phyloP scores from a whole-genome alignment of 2,329 filamentous ascomycete species.

The Aspergillaceae sp. region DNA sequence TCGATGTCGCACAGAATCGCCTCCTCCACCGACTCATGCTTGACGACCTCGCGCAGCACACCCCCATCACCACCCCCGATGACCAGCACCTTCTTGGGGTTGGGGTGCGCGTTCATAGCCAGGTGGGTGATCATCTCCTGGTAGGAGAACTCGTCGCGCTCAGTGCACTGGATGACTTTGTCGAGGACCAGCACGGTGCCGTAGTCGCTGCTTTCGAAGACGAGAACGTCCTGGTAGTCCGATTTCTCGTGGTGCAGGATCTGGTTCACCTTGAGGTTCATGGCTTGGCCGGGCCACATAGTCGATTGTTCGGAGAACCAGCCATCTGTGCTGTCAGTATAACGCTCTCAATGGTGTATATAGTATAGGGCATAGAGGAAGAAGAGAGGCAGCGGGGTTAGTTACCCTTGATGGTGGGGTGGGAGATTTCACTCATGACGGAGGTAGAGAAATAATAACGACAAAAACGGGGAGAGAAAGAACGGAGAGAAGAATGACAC shows the following conservation, averaged over 20 bases:
- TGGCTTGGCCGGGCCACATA: slow-evolving; percentile 99
- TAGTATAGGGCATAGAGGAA: slow-evolving; percentile 7
- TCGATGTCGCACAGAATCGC: slow-evolving; percentile 97
- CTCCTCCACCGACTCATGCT: slow-evolving; percentile 95
- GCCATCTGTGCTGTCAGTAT: slow-evolving; percentile 59
- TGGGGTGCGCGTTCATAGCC: slow-evolving; percentile 95
- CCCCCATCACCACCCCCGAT: slow-evolving; percentile 97
- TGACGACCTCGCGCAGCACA: slow-evolving; percentile 96
- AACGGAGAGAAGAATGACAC: slow-evolving; percentile 12
- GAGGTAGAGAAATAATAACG: slow-evolving; percentile 7
- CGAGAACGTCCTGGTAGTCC: slow-evolving; percentile 96
- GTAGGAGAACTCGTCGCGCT: slow-evolving; percentile 98
- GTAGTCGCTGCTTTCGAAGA: slow-evolving; percentile 97
- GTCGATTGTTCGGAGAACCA: slow-evolving; percentile 99
- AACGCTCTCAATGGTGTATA: slow-evolving; percentile 1
- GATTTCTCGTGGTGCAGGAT: slow-evolving; percentile 98
- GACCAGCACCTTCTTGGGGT: slow-evolving; percentile 96
- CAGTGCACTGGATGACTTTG: slow-evolving; percentile 98
- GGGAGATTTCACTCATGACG: slow-evolving; percentile 62
- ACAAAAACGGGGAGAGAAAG: slow-evolving; percentile 7
- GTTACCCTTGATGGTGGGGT: slow-evolving; percentile 68
- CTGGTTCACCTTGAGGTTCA: slow-evolving; percentile 97
- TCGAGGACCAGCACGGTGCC: slow-evolving; percentile 94
- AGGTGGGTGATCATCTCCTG: slow-evolving; percentile 99
- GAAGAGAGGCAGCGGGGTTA: slow-evolving; percentile 17